These are phyloP conservation scores for Deuterostichococcus epilithicus DNA, from an alignment of 139 green algal species.

Conservation along the genomic window DNA sequence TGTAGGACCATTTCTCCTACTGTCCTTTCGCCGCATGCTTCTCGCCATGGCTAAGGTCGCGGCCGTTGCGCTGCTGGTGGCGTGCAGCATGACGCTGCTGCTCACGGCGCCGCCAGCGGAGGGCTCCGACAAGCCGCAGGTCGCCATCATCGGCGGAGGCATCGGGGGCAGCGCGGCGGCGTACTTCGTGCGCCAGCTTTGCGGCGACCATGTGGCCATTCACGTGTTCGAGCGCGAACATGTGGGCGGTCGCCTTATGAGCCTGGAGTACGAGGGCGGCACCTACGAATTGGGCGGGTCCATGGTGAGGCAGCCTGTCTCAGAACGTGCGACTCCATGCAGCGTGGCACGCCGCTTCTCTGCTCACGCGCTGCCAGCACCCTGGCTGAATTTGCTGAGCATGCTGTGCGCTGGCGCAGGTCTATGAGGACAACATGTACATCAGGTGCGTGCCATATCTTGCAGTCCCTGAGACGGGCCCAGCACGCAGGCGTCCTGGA, in stretches of 20 bases:
- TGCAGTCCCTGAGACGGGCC: too few species aligned
- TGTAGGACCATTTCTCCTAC: not conserved
- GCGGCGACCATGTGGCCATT: constrained; percentile 9
- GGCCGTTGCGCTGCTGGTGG: not conserved
- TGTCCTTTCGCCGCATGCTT: not conserved
- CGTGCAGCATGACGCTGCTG: not conserved
- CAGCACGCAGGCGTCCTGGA: too few species aligned
- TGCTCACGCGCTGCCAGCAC: too few species aligned
- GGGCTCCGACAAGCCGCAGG: not conserved
- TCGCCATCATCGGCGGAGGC: constrained; percentile 49
- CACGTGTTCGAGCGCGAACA: constrained; percentile 17
- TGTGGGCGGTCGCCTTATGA: not conserved
- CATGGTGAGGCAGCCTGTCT: too few species aligned
- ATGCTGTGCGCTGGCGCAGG: too few species aligned
- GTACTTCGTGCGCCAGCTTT: constrained; percentile 14
- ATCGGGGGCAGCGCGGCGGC: constrained; percentile 41
- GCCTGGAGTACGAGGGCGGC: not conserved
- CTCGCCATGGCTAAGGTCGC: not conserved
- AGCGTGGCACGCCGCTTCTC: not conserved
- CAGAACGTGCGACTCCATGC: not conserved
- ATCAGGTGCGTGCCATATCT: constrained; percentile 12
- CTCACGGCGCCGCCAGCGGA: not conserved
- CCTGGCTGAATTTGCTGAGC: too few species aligned
- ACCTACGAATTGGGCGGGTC: not conserved
- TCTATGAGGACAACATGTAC: constrained; percentile 37